Percentiles rank a stretch among this genome's conserved stretches.
These are phyloP conservation scores for Scheffersomyces ergatensis DNA, from an alignment of 805 yeast genomes.

Conservation along the genomic window DNA sequence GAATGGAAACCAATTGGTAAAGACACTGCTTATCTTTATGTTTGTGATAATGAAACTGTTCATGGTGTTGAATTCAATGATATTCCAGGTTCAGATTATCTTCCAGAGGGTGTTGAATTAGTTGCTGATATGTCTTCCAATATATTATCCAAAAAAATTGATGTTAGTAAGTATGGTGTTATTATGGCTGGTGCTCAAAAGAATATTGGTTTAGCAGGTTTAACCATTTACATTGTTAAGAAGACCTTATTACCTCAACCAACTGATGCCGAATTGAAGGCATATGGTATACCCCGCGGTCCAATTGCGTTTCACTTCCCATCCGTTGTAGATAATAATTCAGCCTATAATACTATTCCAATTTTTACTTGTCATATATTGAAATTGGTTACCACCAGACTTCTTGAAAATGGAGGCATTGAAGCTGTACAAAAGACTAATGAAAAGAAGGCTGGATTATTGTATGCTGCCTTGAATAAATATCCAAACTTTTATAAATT, in stretches of 20 bases:
- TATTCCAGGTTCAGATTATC: constrained; percentile 51
- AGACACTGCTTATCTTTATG: constrained; percentile 78
- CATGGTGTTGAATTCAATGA: constrained; percentile 80
- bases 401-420: constrained; percentile 73
- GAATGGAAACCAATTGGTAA: constrained; percentile 61
- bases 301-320: constrained; percentile 92
- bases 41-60: constrained; percentile 97
- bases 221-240: constrained; percentile 86
- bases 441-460: constrained; percentile 54
- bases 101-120: constrained; percentile 68
- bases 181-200: constrained; percentile 98
- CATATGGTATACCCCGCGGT: constrained; percentile 66
- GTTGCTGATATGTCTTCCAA: constrained; percentile 96
- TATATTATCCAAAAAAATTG: constrained; percentile 76
- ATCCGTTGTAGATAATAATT: constrained; percentile 80
- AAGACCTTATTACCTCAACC: constrained; percentile 72
- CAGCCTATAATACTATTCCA: constrained; percentile 95
- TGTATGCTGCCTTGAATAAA: constrained; percentile 66
- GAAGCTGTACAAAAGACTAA: constrained; percentile 56
- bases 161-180: constrained; percentile 80
- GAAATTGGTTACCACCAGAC: constrained; percentile 67
- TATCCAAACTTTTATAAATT: constrained; percentile 63
- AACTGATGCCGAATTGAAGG: constrained; percentile 55
- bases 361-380: constrained; percentile 87
- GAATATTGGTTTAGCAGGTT: constrained; percentile 95